Base-by-base conservation (phyloP, 1,284 basidiomycete genomes). In the Melampsora abietis-canadensis region DNA sequence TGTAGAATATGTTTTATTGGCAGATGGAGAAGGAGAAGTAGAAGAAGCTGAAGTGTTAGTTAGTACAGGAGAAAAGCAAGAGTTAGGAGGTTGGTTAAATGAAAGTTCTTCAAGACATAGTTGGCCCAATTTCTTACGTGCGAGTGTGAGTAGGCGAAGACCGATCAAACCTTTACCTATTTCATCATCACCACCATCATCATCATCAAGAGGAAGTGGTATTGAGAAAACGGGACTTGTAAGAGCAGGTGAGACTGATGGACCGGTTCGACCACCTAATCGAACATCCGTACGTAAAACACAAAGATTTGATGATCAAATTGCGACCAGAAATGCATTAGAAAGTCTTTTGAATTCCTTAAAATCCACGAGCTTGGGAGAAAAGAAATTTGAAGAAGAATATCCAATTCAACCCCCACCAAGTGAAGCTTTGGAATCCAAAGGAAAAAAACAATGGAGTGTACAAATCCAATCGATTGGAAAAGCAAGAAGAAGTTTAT, bases 191-290 rank as follows among this genome's bases (percentile, higher is more conserved):
- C 10, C 37, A 40, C 10, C 37, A 8, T 40, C 37, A 12, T 40
- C 37, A 40, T 40, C 34, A 34, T 61, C 37, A 17, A 47, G 48
- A 47, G n/a, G 68, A 62, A 17, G 40, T 62, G 30, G 68, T 27
- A n/a, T 70, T 70, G 68, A 63, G 54, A 46, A 61, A 8, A 70
- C 68, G 10, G 40, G 68, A 54, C 31, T 70, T 30, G 63, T 59
- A 62, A 61, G 68, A 46, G 68, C 68, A n/a, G 59, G 51, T 30
- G 61, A 70, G 34, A 70, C 68, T n/a, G 68, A 70, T 40, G 63
- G 68, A 19, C 68, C 68, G n/a, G 47, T 70, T 31, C 48, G 69
- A 40, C 69, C 69, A 24, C 69, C 69, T 12, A 64, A 65, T 73
- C 46, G 69, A 24, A 54, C 69, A 15, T 73, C 63, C 21, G 47